Evolutionary conservation across 371 early-diverging fungal species (phyloP).

Genomic region (Dichotomocladium elegans): DNA sequence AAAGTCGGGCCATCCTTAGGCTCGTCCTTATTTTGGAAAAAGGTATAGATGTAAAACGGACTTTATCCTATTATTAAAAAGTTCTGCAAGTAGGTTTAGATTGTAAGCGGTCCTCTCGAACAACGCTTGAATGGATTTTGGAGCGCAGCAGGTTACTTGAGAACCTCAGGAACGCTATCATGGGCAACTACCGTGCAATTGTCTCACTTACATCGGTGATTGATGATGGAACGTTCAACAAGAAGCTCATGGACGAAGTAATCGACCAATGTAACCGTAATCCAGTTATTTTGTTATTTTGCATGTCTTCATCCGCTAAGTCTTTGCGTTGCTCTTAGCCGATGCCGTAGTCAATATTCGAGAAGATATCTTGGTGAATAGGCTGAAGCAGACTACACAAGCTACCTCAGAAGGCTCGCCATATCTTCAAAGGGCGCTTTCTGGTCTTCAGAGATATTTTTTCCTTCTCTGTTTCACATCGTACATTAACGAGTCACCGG

Average conservation of each 20-base stretch:
- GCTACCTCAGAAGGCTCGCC: conserved; percentile 16
- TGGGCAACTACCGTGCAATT: conserved; percentile 63
- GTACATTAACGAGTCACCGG: conserved; percentile 51
- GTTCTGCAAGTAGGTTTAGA: not conserved
- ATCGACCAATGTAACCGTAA: conserved; percentile 55
- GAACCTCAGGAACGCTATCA: conserved; percentile 57
- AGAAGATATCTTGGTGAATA: conserved; percentile 59
- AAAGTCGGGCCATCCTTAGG: conserved; percentile 52
- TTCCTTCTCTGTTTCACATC: conserved; percentile 60
- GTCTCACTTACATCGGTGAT: conserved; percentile 48
- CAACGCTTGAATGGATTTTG: conserved; percentile 62
- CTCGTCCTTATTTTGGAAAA: conserved; percentile 57
- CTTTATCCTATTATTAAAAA: not conserved
- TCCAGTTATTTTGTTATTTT: not conserved
- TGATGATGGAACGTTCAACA: conserved; percentile 49
- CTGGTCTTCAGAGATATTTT: conserved; percentile 65
- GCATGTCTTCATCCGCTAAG: not conserved
- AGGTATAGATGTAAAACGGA: conserved; percentile 24
- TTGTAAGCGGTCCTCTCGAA: conserved; percentile 32
- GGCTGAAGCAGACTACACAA: conserved; percentile 50
- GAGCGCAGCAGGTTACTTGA: conserved; percentile 50
- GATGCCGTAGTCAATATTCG: conserved; percentile 62
- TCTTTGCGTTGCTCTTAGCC: no score
- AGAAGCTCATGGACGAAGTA: conserved; percentile 52
- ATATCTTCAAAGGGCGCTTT: conserved; percentile 37